Evolutionary conservation across 768 basidiomycete genomes (phyloP).

Genomic region (Suillus luteus): DNA sequence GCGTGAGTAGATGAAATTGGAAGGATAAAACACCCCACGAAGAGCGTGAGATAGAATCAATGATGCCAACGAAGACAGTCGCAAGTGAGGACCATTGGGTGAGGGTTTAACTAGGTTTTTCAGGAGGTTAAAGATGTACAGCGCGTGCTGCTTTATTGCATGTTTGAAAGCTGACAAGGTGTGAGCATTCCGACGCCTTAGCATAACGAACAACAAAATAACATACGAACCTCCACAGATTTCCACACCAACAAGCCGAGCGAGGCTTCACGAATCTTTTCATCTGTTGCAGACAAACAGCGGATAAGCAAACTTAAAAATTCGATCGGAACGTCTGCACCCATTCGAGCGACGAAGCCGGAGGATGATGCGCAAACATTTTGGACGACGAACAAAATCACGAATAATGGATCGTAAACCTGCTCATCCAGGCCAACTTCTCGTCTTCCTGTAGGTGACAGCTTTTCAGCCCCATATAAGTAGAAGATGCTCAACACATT

Average conservation of each 20-base stretch:
- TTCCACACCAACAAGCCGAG: conserved; percentile 65
- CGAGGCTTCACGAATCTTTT: conserved; percentile 59
- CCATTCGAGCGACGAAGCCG: conserved; percentile 60
- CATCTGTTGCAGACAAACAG: conserved; percentile 67
- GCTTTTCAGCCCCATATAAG: conserved; percentile 75
- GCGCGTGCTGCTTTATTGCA: conserved; percentile 78
- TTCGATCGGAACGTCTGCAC: conserved; percentile 47
- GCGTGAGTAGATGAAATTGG: conserved; percentile 84
- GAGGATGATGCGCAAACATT: conserved; percentile 58
- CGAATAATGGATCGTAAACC: conserved; percentile 81
- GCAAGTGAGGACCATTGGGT: conserved; percentile 40
- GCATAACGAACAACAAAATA: neutral
- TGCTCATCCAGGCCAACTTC: conserved; percentile 36
- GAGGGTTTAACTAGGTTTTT: conserved; percentile 55
- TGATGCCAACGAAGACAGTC: conserved; percentile 77
- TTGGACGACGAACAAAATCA: conserved; percentile 63
- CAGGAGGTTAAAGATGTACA: conserved; percentile 69
- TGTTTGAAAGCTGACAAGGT: conserved; percentile 52
- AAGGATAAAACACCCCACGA: conserved; percentile 81
- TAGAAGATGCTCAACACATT: conserved; percentile 73
- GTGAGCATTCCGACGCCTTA: neutral
- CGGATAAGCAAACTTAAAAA: conserved; percentile 71
- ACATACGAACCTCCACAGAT: conserved; percentile 59
- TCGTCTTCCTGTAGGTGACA: conserved; percentile 45
- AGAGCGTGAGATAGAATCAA: conserved; percentile 84